Evolutionary conservation across 345 rosid species (phyloP), one percentile per base, ranked within the genome.

Genomic region (Excoecaria agallocha): DNA sequence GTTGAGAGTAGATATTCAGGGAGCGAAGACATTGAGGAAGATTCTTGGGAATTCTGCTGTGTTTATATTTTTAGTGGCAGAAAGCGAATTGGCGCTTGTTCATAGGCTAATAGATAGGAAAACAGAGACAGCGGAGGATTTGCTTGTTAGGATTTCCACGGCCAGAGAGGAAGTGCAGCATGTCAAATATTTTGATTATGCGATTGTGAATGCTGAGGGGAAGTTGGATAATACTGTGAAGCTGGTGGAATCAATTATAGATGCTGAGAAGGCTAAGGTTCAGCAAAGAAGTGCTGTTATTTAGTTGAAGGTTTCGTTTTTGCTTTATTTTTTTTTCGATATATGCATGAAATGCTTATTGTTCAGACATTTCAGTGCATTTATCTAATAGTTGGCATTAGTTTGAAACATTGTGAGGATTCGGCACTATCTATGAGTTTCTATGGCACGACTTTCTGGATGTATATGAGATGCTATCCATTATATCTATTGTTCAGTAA

Each of bases 261-360:
- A 94, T 74, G 95, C 97, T 8, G 98, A 94, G 97, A 94, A 89
- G 82, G 92, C 97, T 2, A 92, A 82, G 83, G 97, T 94, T 74
- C 74, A 79, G 69, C 98, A 88, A 56, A 87, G 89, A 81, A 82
- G 50, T 66, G 84, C 88, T n/a, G 86, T 82, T 74, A 78, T 94
- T 75, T 94, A 60, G 64, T 46, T 9, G 55, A 43, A 48, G 54
- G 11, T 56, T 67, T 63, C 72, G 49, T 61, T 57, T 46, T 19
- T n/a, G 46, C 51, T 38, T 74, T 55, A 46, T 30, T 30, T 30
- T 30, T 30, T 30, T 7, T 48, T 70, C 54, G 70, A 17, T 58
- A 59, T 66, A 61, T 43, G 39, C 35, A 60, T 67, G 70, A 68
- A 60, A 30, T 69, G 8, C 12, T 48, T 68, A 15, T 16, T 73